phyloP scores from a whole-genome alignment of 2,329 filamentous ascomycete species.

The Penicillium crustosum region DNA sequence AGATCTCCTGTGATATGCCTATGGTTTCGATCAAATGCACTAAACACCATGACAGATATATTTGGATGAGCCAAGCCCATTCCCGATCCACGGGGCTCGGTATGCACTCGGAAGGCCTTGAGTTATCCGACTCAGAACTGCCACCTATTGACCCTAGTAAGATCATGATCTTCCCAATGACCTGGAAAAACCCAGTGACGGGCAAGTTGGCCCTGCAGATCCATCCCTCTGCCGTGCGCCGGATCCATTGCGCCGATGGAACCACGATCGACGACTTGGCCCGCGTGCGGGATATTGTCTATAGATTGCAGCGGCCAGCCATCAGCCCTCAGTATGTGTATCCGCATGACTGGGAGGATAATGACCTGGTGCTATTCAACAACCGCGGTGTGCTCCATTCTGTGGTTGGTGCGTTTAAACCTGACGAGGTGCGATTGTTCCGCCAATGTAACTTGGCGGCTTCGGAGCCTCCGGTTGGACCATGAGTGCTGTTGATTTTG shows the following conservation, averaged over 20 bases:
- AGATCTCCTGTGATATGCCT: background rate
- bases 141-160: conserved; percentile 65
- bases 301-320: conserved; percentile 68
- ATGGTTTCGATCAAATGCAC: background rate
- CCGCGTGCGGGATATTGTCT: conserved; percentile 67
- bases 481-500: conserved; percentile 4
- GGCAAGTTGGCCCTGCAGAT: conserved; percentile 69
- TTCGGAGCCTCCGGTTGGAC: conserved; percentile 24
- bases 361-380: conserved; percentile 75
- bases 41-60: conserved; percentile 43
- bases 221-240: conserved; percentile 69
- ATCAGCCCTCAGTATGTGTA: conserved; percentile 70
- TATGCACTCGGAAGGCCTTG: conserved; percentile 65
- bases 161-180: conserved; percentile 72
- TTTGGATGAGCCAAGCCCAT: conserved; percentile 73
- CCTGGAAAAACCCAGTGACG: conserved; percentile 73
- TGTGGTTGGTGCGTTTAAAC: conserved; percentile 71
- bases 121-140: conserved; percentile 60
- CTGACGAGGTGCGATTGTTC: conserved; percentile 73
- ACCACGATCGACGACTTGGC: conserved; percentile 67
- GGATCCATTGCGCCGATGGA: conserved; percentile 66
- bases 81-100: conserved; percentile 69
- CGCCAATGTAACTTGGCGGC: conserved; percentile 75
- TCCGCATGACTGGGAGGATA: conserved; percentile 73
- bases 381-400: conserved; percentile 74